Conservation (phyloP, 2,329 filamentous ascomycete species). For the Trichoderma hamatum region DNA sequence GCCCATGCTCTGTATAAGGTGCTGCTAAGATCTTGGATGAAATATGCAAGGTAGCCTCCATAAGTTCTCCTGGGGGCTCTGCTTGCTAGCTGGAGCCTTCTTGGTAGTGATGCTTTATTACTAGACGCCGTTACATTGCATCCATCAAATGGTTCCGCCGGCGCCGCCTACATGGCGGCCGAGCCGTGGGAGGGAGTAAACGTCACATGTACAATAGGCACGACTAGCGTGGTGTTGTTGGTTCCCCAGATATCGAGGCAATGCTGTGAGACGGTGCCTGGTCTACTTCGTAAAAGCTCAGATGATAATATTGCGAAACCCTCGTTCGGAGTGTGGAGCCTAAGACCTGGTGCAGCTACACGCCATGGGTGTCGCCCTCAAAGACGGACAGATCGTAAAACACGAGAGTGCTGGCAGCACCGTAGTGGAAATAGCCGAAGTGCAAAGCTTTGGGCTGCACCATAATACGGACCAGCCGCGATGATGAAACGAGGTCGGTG, state of each 20-base stretch:
- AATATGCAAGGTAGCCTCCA: not conserved
- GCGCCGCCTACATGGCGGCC: not conserved
- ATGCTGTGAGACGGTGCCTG: conserved; percentile 9
- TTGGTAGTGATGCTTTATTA: not conserved
- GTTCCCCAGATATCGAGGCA: conserved; percentile 9
- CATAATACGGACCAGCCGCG: not conserved
- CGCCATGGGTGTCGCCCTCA: conserved; percentile 10
- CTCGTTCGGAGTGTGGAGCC: not conserved
- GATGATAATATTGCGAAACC: not conserved
- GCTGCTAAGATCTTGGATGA: not conserved
- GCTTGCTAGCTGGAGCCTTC: not conserved
- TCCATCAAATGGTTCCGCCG: not conserved
- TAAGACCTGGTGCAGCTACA: conserved; percentile 20
- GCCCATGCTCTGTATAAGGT: not conserved
- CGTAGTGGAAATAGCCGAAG: not conserved
- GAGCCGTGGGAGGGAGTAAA: not conserved
- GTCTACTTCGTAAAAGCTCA: not conserved
- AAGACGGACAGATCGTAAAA: conserved; percentile 17
- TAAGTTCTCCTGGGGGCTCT: not conserved
- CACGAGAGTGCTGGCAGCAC: conserved; percentile 10
- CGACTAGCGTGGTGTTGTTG: conserved; percentile 17
- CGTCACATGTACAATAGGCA: not conserved
- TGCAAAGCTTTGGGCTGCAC: not conserved
- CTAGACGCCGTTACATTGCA: not conserved
- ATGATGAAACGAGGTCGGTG: not conserved